phyloP scores from a whole-genome alignment of 2,329 filamentous ascomycete genomes.

The Pezicula radicicola region DNA sequence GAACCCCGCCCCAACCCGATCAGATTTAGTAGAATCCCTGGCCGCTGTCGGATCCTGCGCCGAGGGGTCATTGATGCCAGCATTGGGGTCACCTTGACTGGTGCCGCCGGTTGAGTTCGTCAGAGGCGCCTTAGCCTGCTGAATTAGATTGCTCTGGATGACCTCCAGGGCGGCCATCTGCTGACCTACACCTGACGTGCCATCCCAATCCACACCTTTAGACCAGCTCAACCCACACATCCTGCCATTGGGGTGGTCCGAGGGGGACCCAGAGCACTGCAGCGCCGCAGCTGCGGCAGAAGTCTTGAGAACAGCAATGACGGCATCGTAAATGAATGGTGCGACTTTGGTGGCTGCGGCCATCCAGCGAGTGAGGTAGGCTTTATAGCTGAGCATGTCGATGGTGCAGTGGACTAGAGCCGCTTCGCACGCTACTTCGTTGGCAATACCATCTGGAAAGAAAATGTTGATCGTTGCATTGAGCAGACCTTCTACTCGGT shows the following conservation, averaged over 20 bases:
- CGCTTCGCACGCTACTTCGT: conserved; percentile 63
- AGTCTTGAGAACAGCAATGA: conserved; percentile 50
- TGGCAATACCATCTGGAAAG: conserved; percentile 38
- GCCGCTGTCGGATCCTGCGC: neutral
- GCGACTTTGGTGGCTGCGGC: conserved; percentile 55
- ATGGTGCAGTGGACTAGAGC: conserved; percentile 53
- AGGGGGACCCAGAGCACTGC: conserved; percentile 54
- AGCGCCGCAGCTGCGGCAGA: conserved; percentile 53
- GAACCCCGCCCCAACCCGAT: conserved; percentile 33
- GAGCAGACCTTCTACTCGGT: conserved; percentile 27
- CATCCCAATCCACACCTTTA: conserved; percentile 39
- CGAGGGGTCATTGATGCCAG: conserved; percentile 1
- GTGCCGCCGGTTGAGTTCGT: conserved; percentile 49
- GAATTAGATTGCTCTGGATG: conserved; percentile 43
- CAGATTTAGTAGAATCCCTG: conserved; percentile 26
- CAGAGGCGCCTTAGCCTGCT: conserved; percentile 32
- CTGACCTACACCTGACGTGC: conserved; percentile 48
- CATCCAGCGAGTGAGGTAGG: conserved; percentile 59
- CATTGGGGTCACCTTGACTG: conserved; percentile 36
- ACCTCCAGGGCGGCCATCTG: conserved; percentile 67
- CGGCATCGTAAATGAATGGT: conserved; percentile 46
- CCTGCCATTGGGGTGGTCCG: conserved; percentile 40
- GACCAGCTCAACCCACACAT: conserved; percentile 63
- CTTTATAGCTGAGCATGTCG: conserved; percentile 63
- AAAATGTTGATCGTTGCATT: conserved; percentile 28